Evolutionary conservation across 192 early-diverging fungal species (phyloP).

Genomic region (Backusella tarrabulga): DNA sequence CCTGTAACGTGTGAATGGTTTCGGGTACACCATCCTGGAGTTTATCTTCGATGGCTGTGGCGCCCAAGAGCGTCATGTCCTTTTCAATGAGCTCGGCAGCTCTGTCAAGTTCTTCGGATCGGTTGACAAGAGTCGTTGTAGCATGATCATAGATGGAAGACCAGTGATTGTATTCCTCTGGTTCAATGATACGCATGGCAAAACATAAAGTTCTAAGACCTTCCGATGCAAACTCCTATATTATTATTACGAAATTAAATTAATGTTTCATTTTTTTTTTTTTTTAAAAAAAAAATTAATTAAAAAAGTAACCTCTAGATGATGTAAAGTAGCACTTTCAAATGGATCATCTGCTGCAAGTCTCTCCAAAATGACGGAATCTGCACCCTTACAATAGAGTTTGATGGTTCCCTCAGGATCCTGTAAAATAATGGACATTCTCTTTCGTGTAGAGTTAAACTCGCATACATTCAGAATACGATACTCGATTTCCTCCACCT

Average conservation of each 20-base stretch:
- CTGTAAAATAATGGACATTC: conserved; percentile 89
- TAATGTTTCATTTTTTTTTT: too few species aligned
- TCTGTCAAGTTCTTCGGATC: conserved; percentile 74
- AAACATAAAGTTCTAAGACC: conserved; percentile 91
- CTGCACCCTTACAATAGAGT: conserved; percentile 95
- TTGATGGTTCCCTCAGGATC: conserved; percentile 80
- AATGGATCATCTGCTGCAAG: conserved; percentile 67
- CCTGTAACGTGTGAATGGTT: conserved; percentile 88
- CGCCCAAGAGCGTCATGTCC: conserved; percentile 82
- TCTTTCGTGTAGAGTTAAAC: conserved; percentile 93
- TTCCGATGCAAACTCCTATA: conserved; percentile 75
- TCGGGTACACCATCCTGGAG: conserved; percentile 95
- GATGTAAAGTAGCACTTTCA: conserved; percentile 62
- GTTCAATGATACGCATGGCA: conserved; percentile 80
- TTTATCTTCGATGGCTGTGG: conserved; percentile 96
- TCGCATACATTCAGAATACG: conserved; percentile 92
- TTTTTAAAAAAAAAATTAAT: too few species aligned
- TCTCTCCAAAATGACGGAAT: conserved; percentile 88
- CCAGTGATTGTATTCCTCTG: conserved; percentile 83
- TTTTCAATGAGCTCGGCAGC: conserved; percentile 92
- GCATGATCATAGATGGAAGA: conserved; percentile 72
- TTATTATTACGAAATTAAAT: not conserved
- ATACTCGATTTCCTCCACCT: conserved; percentile 58
- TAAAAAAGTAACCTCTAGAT: conserved; percentile 58
- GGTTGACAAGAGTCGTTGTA: conserved; percentile 78